Conservation (phyloP, 805 yeast genomes). For the Diddensiella santjacobensis region DNA sequence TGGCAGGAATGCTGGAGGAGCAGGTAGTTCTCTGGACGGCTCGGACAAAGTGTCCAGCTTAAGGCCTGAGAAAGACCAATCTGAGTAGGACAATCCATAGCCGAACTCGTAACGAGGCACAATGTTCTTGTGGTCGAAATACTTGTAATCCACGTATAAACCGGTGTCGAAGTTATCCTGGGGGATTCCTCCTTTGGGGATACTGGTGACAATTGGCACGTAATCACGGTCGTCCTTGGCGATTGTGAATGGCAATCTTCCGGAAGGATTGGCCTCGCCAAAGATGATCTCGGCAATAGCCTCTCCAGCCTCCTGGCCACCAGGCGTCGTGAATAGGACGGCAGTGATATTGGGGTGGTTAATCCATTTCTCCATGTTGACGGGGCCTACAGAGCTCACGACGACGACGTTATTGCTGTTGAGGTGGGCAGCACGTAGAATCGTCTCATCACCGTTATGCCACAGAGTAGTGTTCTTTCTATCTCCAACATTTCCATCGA, state of each 20-base stretch:
- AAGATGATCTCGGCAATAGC: slow-evolving; percentile 56
- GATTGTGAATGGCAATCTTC: slow-evolving; percentile 59
- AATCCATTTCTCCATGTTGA: slow-evolving; percentile 52
- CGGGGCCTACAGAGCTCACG: slow-evolving; percentile 59
- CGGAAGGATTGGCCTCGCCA: slow-evolving; percentile 62
- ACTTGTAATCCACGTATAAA: slow-evolving; percentile 51
- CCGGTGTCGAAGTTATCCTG: slow-evolving; percentile 40
- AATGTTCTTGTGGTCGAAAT: slow-evolving; percentile 53
- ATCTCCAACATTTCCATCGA: slow-evolving; percentile 59
- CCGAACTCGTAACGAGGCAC: slow-evolving; percentile 61
- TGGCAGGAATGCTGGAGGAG: slow-evolving; percentile 40
- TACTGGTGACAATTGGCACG: slow-evolving; percentile 43
- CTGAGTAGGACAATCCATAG: slow-evolving; percentile 55
- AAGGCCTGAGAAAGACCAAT: slow-evolving; percentile 36
- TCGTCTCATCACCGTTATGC: slow-evolving; percentile 56
- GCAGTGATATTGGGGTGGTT: slow-evolving; percentile 57
- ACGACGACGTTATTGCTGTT: slow-evolving; percentile 56
- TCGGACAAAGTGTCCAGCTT: slow-evolving; percentile 39
- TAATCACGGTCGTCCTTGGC: slow-evolving; percentile 50
- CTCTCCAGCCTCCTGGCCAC: slow-evolving; percentile 53
- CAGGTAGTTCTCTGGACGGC: slow-evolving; percentile 43
- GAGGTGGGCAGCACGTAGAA: slow-evolving; percentile 45
- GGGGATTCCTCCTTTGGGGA: slow-evolving; percentile 35
- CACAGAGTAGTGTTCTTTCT: slow-evolving; percentile 50
- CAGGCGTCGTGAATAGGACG: slow-evolving; percentile 52